Conservation (phyloP, 805 yeast genomes). For the Tetrapisispora fleetii region DNA sequence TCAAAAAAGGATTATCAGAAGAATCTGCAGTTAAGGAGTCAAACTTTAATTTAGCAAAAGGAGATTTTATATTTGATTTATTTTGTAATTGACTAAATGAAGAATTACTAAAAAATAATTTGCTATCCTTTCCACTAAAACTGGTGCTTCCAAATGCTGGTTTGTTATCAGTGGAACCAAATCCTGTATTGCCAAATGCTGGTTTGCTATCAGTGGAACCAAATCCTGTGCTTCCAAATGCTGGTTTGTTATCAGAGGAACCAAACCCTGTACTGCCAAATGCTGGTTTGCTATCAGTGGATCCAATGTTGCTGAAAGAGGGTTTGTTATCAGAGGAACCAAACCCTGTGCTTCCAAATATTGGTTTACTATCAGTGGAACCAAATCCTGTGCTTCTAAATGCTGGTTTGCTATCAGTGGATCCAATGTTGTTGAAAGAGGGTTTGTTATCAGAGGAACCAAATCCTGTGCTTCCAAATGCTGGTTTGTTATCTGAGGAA, state of each 20-base stretch:
- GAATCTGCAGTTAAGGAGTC: background rate
- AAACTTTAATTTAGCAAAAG: slow-evolving; percentile 8
- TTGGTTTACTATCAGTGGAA: slow-evolving; percentile 5
- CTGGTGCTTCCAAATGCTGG: background rate
- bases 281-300: slow-evolving; percentile 4
- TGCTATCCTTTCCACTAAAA: slow-evolving; percentile 5
- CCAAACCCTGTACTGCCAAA: slow-evolving; percentile 18
- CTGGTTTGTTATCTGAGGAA: slow-evolving; percentile 1
- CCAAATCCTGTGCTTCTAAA: background rate
- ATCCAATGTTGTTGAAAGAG: background rate
- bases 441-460: slow-evolving; percentile 14
- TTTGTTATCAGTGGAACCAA: slow-evolving; percentile 18
- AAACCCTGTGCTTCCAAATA: background rate
- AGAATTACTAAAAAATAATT: slow-evolving; percentile 8
- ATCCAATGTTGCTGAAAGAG: slow-evolving; percentile 3
- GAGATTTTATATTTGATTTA: slow-evolving; percentile 6
- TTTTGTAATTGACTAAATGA: slow-evolving; percentile 14
- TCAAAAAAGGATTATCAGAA: background rate
- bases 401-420: background rate
- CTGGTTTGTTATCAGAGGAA: slow-evolving; percentile 1
- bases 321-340: slow-evolving; percentile 3
- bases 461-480: slow-evolving; percentile 14
- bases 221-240: background rate
- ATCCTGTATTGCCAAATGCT: slow-evolving; percentile 8
- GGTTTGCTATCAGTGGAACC: slow-evolving; percentile 7